These are phyloP conservation scores for Ascoidea tarda DNA, from an alignment of 805 yeast species.

Conservation along the genomic window DNA sequence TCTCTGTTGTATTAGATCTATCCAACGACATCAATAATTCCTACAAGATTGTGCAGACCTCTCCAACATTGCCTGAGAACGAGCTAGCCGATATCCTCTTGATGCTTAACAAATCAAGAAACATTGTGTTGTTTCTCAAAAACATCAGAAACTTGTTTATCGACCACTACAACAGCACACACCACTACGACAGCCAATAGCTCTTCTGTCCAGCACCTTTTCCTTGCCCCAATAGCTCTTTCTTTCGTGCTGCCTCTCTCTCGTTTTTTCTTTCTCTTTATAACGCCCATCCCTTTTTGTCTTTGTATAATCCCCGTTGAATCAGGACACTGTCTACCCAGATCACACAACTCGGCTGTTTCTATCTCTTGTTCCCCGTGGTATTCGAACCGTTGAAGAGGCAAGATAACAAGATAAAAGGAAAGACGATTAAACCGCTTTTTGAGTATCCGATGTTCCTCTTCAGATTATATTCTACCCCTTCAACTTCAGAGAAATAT, in stretches of 20 bases:
- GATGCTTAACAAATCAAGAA: constrained; percentile 4
- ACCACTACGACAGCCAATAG: neutral
- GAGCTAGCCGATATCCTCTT: neutral
- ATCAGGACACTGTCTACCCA: too few species aligned
- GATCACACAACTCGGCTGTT: too few species aligned
- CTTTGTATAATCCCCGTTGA: too few species aligned
- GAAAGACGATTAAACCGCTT: too few species aligned
- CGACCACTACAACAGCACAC: neutral
- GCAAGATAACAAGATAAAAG: too few species aligned
- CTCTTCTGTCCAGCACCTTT: neutral
- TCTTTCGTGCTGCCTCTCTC: neutral
- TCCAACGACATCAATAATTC: constrained; percentile 3
- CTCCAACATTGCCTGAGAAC: constrained; percentile 2
- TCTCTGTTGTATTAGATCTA: constrained; percentile 6
- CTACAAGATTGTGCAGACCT: constrained; percentile 2
- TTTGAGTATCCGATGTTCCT: too few species aligned
- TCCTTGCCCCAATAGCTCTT: neutral
- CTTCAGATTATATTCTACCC: too few species aligned
- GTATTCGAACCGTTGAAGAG: neutral
- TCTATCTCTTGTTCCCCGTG: neutral
- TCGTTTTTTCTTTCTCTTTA: neutral
- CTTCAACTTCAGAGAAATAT: too few species aligned
- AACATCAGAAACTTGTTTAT: constrained; percentile 3
- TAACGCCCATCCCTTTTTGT: too few species aligned
- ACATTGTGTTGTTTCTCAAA: constrained; percentile 5